phyloP scores from a whole-genome alignment of 345 rosid genomes.

The Arabidopsis arenosa region DNA sequence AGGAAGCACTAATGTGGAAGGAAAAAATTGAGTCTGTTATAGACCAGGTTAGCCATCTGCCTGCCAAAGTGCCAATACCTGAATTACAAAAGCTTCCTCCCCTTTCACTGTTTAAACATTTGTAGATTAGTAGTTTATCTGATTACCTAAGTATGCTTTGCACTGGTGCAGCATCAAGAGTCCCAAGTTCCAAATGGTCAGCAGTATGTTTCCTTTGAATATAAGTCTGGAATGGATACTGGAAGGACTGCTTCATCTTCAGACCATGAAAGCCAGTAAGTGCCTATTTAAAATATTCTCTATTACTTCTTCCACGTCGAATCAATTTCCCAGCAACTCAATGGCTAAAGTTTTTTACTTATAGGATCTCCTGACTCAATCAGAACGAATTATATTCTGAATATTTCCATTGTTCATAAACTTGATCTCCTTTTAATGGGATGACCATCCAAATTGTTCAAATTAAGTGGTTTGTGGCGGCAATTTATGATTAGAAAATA shows the following conservation, averaged over 20 bases:
- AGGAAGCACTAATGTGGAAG: conserved; percentile 91
- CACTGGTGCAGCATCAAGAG: conserved; percentile 84
- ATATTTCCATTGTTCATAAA: conserved; percentile 6
- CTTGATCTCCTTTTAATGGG: conserved; percentile 22
- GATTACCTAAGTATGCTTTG: conserved; percentile 38
- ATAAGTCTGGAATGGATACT: conserved; percentile 91
- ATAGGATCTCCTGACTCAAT: not conserved
- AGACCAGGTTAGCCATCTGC: conserved; percentile 72
- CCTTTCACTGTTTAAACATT: conserved; percentile 27
- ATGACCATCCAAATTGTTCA: conserved; percentile 22
- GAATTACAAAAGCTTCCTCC: conserved; percentile 6
- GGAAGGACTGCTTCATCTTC: conserved; percentile 95
- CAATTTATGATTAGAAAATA: conserved; percentile 5
- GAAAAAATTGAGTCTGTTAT: conserved; percentile 90
- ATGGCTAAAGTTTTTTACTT: conserved; percentile 18
- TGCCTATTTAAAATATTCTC: conserved; percentile 41
- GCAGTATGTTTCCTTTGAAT: conserved; percentile 88
- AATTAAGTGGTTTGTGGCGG: conserved; percentile 23
- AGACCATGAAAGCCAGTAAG: conserved; percentile 99
- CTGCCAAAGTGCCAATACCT: conserved; percentile 24
- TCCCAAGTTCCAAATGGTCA: conserved; percentile 77
- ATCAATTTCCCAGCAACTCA: conserved; percentile 20
- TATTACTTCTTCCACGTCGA: conserved; percentile 6
- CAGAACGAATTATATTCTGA: not conserved
- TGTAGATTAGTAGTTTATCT: conserved; percentile 17